Base-by-base conservation (phyloP, 257 asterid genomes). In the Oldenlandia corymbosa region DNA sequence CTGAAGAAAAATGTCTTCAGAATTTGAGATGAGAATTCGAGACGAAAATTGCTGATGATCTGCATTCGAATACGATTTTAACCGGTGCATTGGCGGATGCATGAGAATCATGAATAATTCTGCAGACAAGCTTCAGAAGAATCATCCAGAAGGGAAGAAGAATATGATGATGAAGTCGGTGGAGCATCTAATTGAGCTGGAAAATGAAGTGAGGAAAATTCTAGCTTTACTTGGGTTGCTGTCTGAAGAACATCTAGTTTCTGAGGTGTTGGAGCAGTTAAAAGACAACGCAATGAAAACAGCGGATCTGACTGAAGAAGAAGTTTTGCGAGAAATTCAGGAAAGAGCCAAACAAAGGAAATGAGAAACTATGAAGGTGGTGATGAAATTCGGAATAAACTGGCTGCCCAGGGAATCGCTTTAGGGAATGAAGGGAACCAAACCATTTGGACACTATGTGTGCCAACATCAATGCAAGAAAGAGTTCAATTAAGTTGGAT, bases 381-480 rank as follows among this genome's bases (percentile, higher is more conserved):
- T 68, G 96, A 93, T 69, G 73, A 81, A 77, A 81, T 93, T 62
- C 80, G 99, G 68, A 73, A 67, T 5, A 84, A 74, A 53, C 83
- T 89, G 62, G 81, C 78, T 17, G 79, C 74, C 11, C 83, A 74
- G 68, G 99, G 99, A 45, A 87, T 89, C 36, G 85, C 90, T 3
- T 62, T 89, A 68, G 84, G 84, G 96, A 97, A 89, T 66, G 61
- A 84, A 1, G 99, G 96, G 13, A 81, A 77, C 43, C 96, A 82
- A 73, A 87, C 94, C 4, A 68, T 77, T 4, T 92, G 99, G 99
- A 81, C 94, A 75, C 99, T 97, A 21, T 88, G 92, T 64, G 82
- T 81, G 62, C 81, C 80, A n/a, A n/a, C n/a, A n/a, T n/a, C n/a
- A n/a, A n/a, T n/a, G n/a, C n/a, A n/a, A n/a, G n/a, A n/a, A n/a